A percentile compares a stretch with the other conserved stretches of the same genome.
Conservation (phyloP, 2,329 filamentous ascomycete species). For the Nannizziopsis barbatae region DNA sequence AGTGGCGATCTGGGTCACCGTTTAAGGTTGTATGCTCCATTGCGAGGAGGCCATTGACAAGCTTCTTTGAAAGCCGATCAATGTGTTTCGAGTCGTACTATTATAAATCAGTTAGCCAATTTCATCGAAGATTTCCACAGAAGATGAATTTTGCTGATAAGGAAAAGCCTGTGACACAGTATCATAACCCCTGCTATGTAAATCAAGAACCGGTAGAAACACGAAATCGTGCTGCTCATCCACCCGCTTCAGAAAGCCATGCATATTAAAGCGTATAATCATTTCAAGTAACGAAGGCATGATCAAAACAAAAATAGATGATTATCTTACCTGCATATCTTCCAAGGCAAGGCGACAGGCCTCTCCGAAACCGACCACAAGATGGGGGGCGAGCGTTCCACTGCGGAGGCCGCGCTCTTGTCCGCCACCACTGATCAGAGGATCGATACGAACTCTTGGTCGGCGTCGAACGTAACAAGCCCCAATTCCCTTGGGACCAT, state of each 20-base stretch:
- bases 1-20: constrained; percentile 70
- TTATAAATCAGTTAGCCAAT: constrained; percentile 19
- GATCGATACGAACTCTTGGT: constrained; percentile 85
- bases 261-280: constrained; percentile 76
- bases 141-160: constrained; percentile 6
- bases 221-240: constrained; percentile 33
- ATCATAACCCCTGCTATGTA: constrained; percentile 59
- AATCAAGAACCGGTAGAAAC: constrained; percentile 43
- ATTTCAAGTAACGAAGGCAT: constrained; percentile 30
- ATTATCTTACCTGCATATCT: constrained; percentile 67
- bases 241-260: constrained; percentile 76
- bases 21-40: constrained; percentile 92
- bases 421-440: constrained; percentile 89
- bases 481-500: constrained; percentile 92
- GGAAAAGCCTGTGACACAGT: constrained; percentile 18
- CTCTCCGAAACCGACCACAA: constrained; percentile 89
- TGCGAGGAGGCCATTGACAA: constrained; percentile 68
- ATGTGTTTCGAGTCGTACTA: constrained; percentile 90
- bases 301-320: constrained; percentile 17
- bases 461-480: constrained; percentile 91
- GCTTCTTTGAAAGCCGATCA: constrained; percentile 66
- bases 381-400: constrained; percentile 78
- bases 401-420: constrained; percentile 92
- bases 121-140: background rate
- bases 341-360: constrained; percentile 83